phyloP scores from a whole-genome alignment of 2,329 filamentous ascomycete species.

The Fusarium mundagurra region DNA sequence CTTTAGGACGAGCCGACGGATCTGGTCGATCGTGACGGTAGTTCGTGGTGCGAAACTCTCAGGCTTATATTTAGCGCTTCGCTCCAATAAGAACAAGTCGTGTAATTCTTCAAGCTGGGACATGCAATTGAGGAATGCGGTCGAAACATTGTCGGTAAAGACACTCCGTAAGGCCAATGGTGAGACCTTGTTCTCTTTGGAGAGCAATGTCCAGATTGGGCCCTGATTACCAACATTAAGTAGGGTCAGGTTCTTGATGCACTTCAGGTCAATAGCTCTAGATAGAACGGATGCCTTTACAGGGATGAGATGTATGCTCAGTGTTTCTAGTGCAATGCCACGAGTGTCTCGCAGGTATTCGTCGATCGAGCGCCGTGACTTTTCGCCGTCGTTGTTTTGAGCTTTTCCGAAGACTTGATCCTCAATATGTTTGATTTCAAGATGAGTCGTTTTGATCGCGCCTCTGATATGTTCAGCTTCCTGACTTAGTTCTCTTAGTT shows the following conservation, averaged over 20 bases:
- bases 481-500: constrained; percentile 44
- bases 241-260: constrained; percentile 66
- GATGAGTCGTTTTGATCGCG: constrained; percentile 50
- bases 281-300: constrained; percentile 67
- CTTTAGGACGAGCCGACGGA: constrained; percentile 64
- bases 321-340: constrained; percentile 64
- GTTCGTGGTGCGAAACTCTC: constrained; percentile 63
- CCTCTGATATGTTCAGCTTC: constrained; percentile 48
- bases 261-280: constrained; percentile 65
- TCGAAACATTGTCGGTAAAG: constrained; percentile 71
- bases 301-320: constrained; percentile 68
- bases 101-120: constrained; percentile 62
- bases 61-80: constrained; percentile 60
- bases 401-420: constrained; percentile 37
- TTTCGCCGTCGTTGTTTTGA: constrained; percentile 24
- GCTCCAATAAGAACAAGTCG: constrained; percentile 70
- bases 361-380: constrained; percentile 47
- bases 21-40: constrained; percentile 64
- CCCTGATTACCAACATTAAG: constrained; percentile 71
- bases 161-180: constrained; percentile 66
- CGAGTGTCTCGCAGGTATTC: constrained; percentile 68
- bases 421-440: constrained; percentile 50
- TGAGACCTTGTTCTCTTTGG: constrained; percentile 61
- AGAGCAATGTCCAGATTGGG: constrained; percentile 66
- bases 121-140: constrained; percentile 63